Evolutionary conservation across 768 basidiomycete genomes (phyloP).

Genomic region (Amanita rubescens): DNA sequence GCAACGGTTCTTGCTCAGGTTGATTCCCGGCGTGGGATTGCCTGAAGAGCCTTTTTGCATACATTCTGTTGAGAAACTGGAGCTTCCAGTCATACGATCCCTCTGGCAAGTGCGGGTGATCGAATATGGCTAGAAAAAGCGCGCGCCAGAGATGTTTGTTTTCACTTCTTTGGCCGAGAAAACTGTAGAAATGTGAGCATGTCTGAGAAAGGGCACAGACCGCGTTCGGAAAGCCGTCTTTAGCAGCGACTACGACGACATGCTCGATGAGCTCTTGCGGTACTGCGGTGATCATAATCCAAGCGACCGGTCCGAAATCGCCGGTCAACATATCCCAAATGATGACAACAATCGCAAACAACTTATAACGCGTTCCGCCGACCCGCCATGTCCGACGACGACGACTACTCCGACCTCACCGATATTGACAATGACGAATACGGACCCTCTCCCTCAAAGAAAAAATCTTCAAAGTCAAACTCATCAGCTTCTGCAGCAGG

Average conservation of each 20-base stretch:
- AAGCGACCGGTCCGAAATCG: too few species aligned
- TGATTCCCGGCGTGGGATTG: too few species aligned
- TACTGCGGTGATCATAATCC: not conserved
- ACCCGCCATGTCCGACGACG: constrained; percentile 16
- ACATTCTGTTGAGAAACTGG: constrained; percentile 15
- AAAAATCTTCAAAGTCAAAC: constrained; percentile 10
- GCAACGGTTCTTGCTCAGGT: not conserved
- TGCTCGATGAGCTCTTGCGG: constrained; percentile 36
- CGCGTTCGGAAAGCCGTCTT: constrained; percentile 20
- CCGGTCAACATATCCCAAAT: too few species aligned
- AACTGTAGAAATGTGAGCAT: constrained; percentile 20
- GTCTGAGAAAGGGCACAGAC: constrained; percentile 31
- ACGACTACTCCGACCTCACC: constrained; percentile 27
- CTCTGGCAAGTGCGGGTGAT: constrained; percentile 30
- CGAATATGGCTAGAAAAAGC: constrained; percentile 41
- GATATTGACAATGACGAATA: constrained; percentile 21
- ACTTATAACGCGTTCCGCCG: too few species aligned
- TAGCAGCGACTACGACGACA: constrained; percentile 20
- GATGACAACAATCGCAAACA: too few species aligned
- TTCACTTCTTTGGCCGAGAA: constrained; percentile 21
- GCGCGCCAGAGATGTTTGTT: constrained; percentile 33
- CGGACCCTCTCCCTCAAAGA: not conserved
- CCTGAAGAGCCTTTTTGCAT: constrained; percentile 10
- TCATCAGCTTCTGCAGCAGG: not conserved
- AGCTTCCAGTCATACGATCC: constrained; percentile 14